These are phyloP conservation scores for Grigorovia transvaalensis DNA, from an alignment of 805 yeast genomes.

Conservation along the genomic window DNA sequence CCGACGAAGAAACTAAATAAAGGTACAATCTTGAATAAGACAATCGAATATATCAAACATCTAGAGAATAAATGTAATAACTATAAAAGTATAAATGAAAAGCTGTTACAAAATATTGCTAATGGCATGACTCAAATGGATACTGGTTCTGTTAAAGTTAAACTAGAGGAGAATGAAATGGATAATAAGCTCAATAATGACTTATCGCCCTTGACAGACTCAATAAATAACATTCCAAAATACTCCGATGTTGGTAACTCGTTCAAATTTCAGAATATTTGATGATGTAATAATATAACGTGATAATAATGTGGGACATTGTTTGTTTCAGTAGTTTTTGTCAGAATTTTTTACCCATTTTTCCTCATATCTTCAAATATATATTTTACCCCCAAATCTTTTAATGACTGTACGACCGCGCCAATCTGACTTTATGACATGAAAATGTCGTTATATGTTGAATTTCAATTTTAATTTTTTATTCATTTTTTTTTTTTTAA, in stretches of 20 bases:
- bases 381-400: neutral
- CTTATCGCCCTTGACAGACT: neutral
- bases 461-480: too few species aligned
- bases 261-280: neutral
- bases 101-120: slow-evolving; percentile 19
- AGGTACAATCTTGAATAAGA: slow-evolving; percentile 65
- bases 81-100: slow-evolving; percentile 39
- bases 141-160: neutral
- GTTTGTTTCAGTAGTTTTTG: too few species aligned
- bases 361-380: neutral
- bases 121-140: neutral
- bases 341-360: neutral
- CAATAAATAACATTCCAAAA: neutral
- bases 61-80: slow-evolving; percentile 50
- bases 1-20: slow-evolving; percentile 72
- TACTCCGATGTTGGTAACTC: neutral
- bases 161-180: neutral
- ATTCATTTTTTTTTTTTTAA: too few species aligned
- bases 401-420: neutral
- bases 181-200: neutral
- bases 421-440: neutral
- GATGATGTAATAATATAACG: too few species aligned
- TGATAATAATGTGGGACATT: too few species aligned
- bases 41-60: slow-evolving; percentile 69
- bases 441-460: neutral